Percentiles rank a stretch among this genome's conserved stretches.
phyloP scores from a whole-genome alignment of 2,329 filamentous ascomycete species.

The Claviceps sp. region DNA sequence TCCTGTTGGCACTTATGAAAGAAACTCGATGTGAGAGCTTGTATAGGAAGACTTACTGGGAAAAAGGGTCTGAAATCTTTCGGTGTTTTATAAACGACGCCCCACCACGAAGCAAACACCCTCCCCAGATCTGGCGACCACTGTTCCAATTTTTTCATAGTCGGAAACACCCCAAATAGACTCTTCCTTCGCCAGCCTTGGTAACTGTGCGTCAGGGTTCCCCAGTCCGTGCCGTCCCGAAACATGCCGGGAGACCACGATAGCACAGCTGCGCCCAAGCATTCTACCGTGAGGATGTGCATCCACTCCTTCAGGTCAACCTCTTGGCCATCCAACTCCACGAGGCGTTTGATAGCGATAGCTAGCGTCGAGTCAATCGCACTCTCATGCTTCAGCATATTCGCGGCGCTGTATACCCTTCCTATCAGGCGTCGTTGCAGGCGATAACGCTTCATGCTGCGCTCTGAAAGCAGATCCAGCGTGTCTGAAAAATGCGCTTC shows the following conservation, averaged over 20 bases:
- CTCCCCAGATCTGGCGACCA: constrained; percentile 23
- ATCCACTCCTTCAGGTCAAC: constrained; percentile 41
- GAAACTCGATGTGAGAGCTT: background rate
- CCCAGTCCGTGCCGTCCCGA: constrained; percentile 28
- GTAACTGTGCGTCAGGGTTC: constrained; percentile 35
- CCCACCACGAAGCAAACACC: constrained; percentile 29
- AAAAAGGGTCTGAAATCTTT: constrained; percentile 35
- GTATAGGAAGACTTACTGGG: constrained; percentile 23
- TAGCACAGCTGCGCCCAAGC: constrained; percentile 33
- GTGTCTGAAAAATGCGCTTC: constrained; percentile 26
- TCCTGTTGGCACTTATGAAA: too few relatives aligned
- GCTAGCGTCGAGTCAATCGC: constrained; percentile 28
- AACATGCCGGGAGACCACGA: constrained; percentile 39
- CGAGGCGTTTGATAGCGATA: constrained; percentile 22
- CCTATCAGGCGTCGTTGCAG: constrained; percentile 36
- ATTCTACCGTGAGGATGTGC: constrained; percentile 41
- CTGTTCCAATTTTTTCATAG: constrained; percentile 24
- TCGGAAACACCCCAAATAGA: constrained; percentile 37
- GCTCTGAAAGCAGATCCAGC: constrained; percentile 37
- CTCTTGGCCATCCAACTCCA: constrained; percentile 21
- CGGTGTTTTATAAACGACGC: constrained; percentile 29
- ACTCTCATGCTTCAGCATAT: constrained; percentile 27
- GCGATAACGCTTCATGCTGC: constrained; percentile 31
- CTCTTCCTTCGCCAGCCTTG: constrained; percentile 38
- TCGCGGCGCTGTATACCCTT: constrained; percentile 30